A percentile compares a stretch with the other conserved stretches of the same genome.
Evolutionary conservation across 169 alveolate genomes (phyloP).

Genomic region (Eimeria praecox): DNA sequence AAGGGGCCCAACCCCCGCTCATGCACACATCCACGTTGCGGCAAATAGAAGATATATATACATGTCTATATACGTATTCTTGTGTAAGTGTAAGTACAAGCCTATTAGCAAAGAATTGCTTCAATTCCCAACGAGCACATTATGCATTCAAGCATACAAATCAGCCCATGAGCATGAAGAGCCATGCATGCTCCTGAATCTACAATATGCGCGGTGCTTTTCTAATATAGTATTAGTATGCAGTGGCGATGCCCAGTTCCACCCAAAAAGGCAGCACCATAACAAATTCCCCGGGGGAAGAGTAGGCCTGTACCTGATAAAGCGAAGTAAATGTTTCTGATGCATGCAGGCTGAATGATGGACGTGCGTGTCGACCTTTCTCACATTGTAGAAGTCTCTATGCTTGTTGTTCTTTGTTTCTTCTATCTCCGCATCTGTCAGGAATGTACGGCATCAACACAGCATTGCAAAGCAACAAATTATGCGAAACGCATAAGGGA

Average conservation of each 20-base stretch:
- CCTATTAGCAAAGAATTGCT: neutral
- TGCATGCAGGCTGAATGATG: conserved; percentile 96
- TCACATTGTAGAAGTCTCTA: conserved; percentile 94
- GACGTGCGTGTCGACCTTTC: conserved; percentile 96
- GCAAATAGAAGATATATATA: neutral
- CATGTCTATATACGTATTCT: neutral
- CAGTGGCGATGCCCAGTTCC: neutral
- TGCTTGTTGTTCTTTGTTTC: conserved; percentile 84
- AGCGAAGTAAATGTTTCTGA: conserved; percentile 92
- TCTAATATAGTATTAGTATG: neutral
- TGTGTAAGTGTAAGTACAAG: neutral
- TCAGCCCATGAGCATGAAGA: neutral
- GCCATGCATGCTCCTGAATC: neutral
- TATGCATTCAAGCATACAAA: neutral
- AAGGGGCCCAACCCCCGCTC: neutral
- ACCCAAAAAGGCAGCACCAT: neutral
- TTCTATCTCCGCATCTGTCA: conserved; percentile 62
- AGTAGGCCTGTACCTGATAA: conserved; percentile 85
- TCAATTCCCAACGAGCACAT: neutral
- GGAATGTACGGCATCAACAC: neutral
- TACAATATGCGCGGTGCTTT: neutral
- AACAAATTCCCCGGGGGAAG: neutral
- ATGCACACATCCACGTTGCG: neutral
- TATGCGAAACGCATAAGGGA: neutral
- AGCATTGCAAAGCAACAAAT: neutral